Percentiles rank a stretch among this genome's conserved stretches.
Conservation (phyloP, 495 filamentous ascomycete species). For the Lasiosphaeria hispida region DNA sequence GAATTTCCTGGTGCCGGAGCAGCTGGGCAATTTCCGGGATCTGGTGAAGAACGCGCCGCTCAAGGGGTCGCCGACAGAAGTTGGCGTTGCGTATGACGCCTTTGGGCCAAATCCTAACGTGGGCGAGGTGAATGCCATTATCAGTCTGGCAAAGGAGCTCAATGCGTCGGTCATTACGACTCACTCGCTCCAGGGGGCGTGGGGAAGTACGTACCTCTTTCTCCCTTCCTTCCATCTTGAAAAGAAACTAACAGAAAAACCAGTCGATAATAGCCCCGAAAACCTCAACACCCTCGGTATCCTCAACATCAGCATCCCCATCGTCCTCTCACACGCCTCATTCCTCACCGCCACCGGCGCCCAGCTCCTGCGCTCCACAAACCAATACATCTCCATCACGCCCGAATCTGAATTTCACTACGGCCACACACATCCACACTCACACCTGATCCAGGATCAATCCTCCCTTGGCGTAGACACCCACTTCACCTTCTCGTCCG, state of each 20-base stretch:
- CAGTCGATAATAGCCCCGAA: constrained; percentile 31
- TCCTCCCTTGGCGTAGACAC: constrained; percentile 12
- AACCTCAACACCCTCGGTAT: constrained; percentile 27
- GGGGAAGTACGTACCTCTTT: constrained; percentile 27
- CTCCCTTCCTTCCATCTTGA: too few species aligned
- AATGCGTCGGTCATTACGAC: constrained; percentile 35
- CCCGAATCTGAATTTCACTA: constrained; percentile 42
- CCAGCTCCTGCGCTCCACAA: constrained; percentile 29
- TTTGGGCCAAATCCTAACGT: constrained; percentile 24
- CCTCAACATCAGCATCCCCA: constrained; percentile 32
- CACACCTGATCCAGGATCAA: constrained; percentile 36
- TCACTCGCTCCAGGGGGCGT: constrained; percentile 29
- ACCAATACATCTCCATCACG: constrained; percentile 41
- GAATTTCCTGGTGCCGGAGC: constrained; percentile 23
- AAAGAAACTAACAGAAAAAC: not conserved
- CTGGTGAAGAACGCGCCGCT: constrained; percentile 20
- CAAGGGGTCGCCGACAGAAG: constrained; percentile 17
- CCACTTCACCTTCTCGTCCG: constrained; percentile 25
- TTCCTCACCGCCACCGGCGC: constrained; percentile 26
- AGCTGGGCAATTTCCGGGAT: constrained; percentile 33
- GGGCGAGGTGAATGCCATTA: constrained; percentile 28
- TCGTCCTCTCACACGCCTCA: constrained; percentile 39
- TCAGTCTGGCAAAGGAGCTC: constrained; percentile 23
- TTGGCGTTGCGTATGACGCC: constrained; percentile 40
- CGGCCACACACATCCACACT: constrained; percentile 30